phyloP scores from a whole-genome alignment of 805 yeast genomes.

The Sugiyamaella smithiae region DNA sequence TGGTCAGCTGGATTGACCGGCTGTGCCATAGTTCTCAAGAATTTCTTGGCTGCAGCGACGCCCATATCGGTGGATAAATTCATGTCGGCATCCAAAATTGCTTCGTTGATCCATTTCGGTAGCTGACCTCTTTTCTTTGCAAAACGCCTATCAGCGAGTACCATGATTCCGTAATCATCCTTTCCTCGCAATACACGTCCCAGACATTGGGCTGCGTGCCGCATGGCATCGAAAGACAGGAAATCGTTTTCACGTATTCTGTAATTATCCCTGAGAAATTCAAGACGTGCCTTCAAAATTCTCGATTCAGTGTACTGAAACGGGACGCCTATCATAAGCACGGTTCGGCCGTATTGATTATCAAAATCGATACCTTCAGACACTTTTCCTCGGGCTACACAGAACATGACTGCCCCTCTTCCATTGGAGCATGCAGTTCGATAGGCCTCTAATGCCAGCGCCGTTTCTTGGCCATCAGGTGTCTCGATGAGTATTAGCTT shows the following conservation, averaged over 20 bases:
- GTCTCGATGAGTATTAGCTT: slow-evolving; percentile 94
- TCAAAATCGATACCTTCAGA: slow-evolving; percentile 99
- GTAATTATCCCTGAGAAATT: slow-evolving; percentile 87
- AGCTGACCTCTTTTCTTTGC: slow-evolving; percentile 79
- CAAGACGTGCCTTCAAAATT: slow-evolving; percentile 90
- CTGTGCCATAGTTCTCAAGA: slow-evolving; percentile 89
- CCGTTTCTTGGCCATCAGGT: slow-evolving; percentile 98
- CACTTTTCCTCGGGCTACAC: slow-evolving; percentile 98
- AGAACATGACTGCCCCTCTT: slow-evolving; percentile 90
- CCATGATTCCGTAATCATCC: slow-evolving; percentile 99
- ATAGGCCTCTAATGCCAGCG: slow-evolving; percentile 91
- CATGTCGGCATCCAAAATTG: slow-evolving; percentile 83
- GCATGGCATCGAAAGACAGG: slow-evolving; percentile 96
- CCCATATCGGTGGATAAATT: slow-evolving; percentile 98
- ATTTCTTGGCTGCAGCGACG: slow-evolving; percentile 87
- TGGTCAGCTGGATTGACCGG: slow-evolving; percentile 86
- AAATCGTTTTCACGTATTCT: slow-evolving; percentile 93
- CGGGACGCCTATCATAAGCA: slow-evolving; percentile 97
- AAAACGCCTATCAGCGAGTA: slow-evolving; percentile 91
- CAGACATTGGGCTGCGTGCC: slow-evolving; percentile 98
- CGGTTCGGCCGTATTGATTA: slow-evolving; percentile 96
- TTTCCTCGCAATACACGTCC: slow-evolving; percentile 97
- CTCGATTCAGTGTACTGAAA: slow-evolving; percentile 98
- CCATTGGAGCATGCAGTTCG: slow-evolving; percentile 97
- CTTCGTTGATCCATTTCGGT: slow-evolving; percentile 98